These are phyloP conservation scores for Agrocybe praecox DNA, from an alignment of 768 basidiomycete genomes.

Conservation along the genomic window DNA sequence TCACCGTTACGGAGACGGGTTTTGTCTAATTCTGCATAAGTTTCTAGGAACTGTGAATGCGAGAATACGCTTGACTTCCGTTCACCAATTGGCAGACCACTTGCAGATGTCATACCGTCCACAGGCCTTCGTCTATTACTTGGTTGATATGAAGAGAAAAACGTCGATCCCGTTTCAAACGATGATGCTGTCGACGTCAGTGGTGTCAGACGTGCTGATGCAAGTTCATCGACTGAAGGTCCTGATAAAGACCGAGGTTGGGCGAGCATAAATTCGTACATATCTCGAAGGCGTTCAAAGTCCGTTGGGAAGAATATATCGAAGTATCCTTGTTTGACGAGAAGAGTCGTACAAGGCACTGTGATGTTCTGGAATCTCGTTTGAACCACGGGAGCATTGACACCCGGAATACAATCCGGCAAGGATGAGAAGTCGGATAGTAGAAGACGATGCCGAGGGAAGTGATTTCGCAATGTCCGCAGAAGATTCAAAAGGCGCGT, in stretches of 20 bases:
- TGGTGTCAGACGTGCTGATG: slow-evolving; percentile 50
- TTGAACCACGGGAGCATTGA: slow-evolving; percentile 91
- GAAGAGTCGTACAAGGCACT: slow-evolving; percentile 86
- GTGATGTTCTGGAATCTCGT: slow-evolving; percentile 84
- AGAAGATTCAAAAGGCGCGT: slow-evolving; percentile 88
- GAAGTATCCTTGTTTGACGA: slow-evolving; percentile 95
- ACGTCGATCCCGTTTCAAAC: slow-evolving; percentile 57
- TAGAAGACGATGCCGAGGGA: slow-evolving; percentile 93
- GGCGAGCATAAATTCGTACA: slow-evolving; percentile 85
- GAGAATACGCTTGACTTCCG: slow-evolving; percentile 82
- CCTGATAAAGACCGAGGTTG: slow-evolving; percentile 40
- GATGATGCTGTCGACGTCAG: slow-evolving; percentile 51
- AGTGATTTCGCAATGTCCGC: slow-evolving; percentile 75
- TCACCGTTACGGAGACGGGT: slow-evolving; percentile 81
- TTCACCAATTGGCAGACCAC: slow-evolving; percentile 80
- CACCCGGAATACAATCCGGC: slow-evolving; percentile 81
- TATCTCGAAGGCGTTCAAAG: slow-evolving; percentile 81
- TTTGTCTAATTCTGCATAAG: slow-evolving; percentile 74
- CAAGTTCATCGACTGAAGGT: slow-evolving; percentile 26
- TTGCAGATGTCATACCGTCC: slow-evolving; percentile 74
- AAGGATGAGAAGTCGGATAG: slow-evolving; percentile 91
- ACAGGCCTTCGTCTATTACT: slow-evolving; percentile 59
- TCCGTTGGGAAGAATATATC: slow-evolving; percentile 99
- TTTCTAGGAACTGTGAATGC: slow-evolving; percentile 87
- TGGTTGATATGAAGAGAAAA: slow-evolving; percentile 71